Percentiles rank a stretch among this genome's conserved stretches.
These are phyloP conservation scores for Alternaria viburni DNA, from an alignment of 2,329 filamentous ascomycete genomes.

Conservation along the genomic window DNA sequence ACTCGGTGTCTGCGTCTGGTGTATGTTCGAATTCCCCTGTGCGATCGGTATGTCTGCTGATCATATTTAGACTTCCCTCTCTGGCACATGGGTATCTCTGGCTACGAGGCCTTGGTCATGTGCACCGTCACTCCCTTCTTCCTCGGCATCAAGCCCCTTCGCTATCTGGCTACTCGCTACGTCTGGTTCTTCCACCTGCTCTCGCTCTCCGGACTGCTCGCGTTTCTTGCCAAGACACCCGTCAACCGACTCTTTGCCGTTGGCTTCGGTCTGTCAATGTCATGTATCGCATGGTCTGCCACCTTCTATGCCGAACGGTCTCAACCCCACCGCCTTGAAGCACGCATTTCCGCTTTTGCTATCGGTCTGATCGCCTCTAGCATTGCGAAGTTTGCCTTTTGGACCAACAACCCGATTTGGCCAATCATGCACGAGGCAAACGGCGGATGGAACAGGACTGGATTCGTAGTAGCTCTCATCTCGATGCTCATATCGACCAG, in stretches of 20 bases:
- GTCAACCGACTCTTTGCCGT: slow-evolving; percentile 79
- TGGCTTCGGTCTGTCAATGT: slow-evolving; percentile 79
- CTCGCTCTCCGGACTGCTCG: slow-evolving; percentile 77
- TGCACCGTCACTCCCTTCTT: slow-evolving; percentile 80
- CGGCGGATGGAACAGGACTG: slow-evolving; percentile 89
- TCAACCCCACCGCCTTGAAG: slow-evolving; percentile 78
- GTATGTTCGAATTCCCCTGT: slow-evolving; percentile 60
- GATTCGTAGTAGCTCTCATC: slow-evolving; percentile 75
- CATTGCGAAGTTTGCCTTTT: slow-evolving; percentile 88
- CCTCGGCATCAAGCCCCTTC: slow-evolving; percentile 72
- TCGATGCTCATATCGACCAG: slow-evolving; percentile 79
- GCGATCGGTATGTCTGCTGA: slow-evolving; percentile 17
- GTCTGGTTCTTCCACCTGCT: slow-evolving; percentile 75
- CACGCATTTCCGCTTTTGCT: slow-evolving; percentile 78
- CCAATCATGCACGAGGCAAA: slow-evolving; percentile 89
- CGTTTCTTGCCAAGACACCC: slow-evolving; percentile 77
- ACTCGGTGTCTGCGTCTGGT: slow-evolving; percentile 90
- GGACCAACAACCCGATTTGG: slow-evolving; percentile 97
- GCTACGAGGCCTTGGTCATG: slow-evolving; percentile 91
- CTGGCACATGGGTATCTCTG: slow-evolving; percentile 99
- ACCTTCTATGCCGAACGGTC: slow-evolving; percentile 79
- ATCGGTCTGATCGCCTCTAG: slow-evolving; percentile 85
- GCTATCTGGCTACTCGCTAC: slow-evolving; percentile 71
- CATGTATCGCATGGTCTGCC: slow-evolving; percentile 83
- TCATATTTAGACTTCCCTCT: slow-evolving; percentile 78